Evolutionary conservation across 768 basidiomycete species (phyloP).

Genomic region (Rubroboletus satanas): DNA sequence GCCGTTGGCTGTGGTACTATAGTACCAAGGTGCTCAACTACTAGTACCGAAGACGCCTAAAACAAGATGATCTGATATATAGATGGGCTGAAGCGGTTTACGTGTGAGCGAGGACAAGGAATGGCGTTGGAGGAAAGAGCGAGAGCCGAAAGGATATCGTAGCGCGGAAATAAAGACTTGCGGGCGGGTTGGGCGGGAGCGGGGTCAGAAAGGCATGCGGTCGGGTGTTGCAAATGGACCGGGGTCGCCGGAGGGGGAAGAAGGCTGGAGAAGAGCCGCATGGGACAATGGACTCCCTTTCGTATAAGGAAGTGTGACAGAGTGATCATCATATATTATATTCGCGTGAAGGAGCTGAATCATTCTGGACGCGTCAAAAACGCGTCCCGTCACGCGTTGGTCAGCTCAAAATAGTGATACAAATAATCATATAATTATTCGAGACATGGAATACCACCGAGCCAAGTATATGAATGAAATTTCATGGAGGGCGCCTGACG

Average conservation of each 20-base stretch:
- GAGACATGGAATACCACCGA: constrained; percentile 20
- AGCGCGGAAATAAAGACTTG: constrained; percentile 25
- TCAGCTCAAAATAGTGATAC: background rate
- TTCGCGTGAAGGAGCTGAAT: constrained; percentile 9
- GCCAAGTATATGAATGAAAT: constrained; percentile 7
- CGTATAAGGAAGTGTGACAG: constrained; percentile 18
- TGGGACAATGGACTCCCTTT: constrained; percentile 25
- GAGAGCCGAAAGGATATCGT: constrained; percentile 7
- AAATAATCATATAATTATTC: constrained; percentile 8
- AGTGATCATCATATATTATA: constrained; percentile 10
- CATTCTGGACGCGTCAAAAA: constrained; percentile 25
- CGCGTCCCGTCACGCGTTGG: constrained; percentile 26
- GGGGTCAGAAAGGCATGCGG: constrained; percentile 19
- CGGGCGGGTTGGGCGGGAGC: constrained; percentile 9
- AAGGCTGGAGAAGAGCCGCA: constrained; percentile 15
- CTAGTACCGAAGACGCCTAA: constrained; percentile 21
- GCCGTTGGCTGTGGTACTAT: constrained; percentile 14
- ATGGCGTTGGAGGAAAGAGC: constrained; percentile 12
- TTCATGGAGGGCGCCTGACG: constrained; percentile 8
- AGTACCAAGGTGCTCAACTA: constrained; percentile 11
- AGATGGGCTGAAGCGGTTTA: constrained; percentile 20
- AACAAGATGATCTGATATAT: constrained; percentile 18
- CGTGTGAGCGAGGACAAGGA: constrained; percentile 19
- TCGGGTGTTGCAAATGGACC: constrained; percentile 27
- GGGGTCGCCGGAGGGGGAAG: constrained; percentile 21